A percentile compares a stretch with the other conserved stretches of the same genome.
phyloP scores from a whole-genome alignment of 2,329 filamentous ascomycete species.

The Helotiales sp. region DNA sequence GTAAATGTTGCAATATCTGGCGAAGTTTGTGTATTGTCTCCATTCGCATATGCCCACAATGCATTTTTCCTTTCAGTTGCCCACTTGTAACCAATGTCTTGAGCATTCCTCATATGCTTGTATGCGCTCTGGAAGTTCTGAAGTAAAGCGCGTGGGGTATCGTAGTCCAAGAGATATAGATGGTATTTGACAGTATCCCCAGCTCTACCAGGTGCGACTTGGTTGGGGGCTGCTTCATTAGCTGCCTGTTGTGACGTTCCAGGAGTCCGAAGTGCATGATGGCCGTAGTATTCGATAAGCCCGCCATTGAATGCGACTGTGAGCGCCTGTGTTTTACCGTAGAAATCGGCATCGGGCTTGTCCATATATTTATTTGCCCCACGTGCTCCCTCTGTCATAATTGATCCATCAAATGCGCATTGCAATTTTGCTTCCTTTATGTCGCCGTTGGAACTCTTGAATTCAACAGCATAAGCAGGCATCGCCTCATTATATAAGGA shows the following conservation, averaged over 20 bases:
- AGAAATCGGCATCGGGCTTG: constrained; percentile 21
- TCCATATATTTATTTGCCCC: constrained; percentile 11
- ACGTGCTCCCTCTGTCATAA: constrained; percentile 22
- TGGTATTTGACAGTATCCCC: constrained; percentile 1
- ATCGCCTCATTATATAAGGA: constrained; percentile 21
- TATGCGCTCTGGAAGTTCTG: constrained; percentile 18
- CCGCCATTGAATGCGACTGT: constrained; percentile 23
- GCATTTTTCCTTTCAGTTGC: constrained; percentile 23
- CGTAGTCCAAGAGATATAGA: constrained; percentile 8
- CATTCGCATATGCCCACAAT: constrained; percentile 12
- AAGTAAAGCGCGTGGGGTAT: constrained; percentile 18
- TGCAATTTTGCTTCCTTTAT: constrained; percentile 24
- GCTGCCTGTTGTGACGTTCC: background rate
- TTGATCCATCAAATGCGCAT: constrained; percentile 23
- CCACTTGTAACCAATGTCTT: constrained; percentile 23
- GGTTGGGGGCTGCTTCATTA: too few relatives aligned
- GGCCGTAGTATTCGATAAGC: constrained; percentile 10
- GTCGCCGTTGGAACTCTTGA: constrained; percentile 18
- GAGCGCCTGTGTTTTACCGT: constrained; percentile 26
- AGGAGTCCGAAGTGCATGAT: constrained; percentile 10
- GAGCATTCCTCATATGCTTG: constrained; percentile 23
- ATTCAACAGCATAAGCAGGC: constrained; percentile 25
- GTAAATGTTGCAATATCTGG: constrained; percentile 5
- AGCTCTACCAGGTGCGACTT: background rate
- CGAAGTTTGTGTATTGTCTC: constrained; percentile 17